Conservation (phyloP, 2,329 filamentous ascomycete species). For the Juglanconis sp. region DNA sequence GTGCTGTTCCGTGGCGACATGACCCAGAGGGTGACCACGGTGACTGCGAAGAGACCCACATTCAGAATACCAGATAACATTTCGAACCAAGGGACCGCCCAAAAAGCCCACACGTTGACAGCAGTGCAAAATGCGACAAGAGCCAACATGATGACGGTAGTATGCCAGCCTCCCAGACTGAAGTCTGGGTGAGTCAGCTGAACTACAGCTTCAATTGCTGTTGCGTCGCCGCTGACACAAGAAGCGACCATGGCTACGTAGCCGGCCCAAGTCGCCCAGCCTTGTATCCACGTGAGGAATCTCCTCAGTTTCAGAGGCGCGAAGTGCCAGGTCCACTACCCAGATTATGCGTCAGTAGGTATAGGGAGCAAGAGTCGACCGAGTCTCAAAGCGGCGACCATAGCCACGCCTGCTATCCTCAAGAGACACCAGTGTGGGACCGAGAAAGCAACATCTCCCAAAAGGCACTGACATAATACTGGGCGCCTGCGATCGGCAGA, state of each 20-base stretch:
- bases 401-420: too few relatives aligned
- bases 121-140: slow-evolving; percentile 21
- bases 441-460: too few relatives aligned
- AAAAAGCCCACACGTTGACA: slow-evolving; percentile 31
- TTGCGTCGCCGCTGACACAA: slow-evolving; percentile 26
- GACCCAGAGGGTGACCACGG: slow-evolving; percentile 12
- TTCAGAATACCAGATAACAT: slow-evolving; percentile 32
- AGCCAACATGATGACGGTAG: slow-evolving; percentile 35
- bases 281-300: slow-evolving; percentile 21
- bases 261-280: slow-evolving; percentile 40
- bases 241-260: slow-evolving; percentile 34
- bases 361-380: too few relatives aligned
- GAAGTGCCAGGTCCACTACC: background rate
- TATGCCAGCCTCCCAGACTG: slow-evolving; percentile 30
- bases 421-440: too few relatives aligned
- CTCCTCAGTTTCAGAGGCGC: background rate
- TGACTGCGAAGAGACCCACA: slow-evolving; percentile 7
- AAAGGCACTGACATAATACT: too few relatives aligned
- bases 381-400: too few relatives aligned
- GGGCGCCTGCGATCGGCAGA: too few relatives aligned
- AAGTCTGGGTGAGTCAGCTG: slow-evolving; percentile 9
- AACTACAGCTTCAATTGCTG: slow-evolving; percentile 13
- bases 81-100: slow-evolving; percentile 37
- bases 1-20: slow-evolving; percentile 15
- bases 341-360: too few relatives aligned